Conservation (phyloP, 2,329 filamentous ascomycete species). For the Botrytis byssoidea region DNA sequence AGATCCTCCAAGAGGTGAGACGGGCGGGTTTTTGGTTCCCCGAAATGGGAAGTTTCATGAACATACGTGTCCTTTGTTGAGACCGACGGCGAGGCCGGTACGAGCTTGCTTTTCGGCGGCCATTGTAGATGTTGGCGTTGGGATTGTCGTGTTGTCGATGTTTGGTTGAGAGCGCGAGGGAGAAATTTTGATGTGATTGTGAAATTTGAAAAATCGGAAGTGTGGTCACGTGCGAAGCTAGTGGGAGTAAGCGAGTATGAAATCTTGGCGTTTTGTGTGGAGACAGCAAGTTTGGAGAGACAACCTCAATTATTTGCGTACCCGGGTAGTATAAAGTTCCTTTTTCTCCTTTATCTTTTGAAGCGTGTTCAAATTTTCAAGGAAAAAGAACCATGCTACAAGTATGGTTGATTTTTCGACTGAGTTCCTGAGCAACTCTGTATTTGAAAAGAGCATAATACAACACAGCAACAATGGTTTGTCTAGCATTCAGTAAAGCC, state of each 20-base stretch:
- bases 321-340: not conserved
- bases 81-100: constrained; percentile 59
- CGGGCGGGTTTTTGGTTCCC: constrained; percentile 35
- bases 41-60: constrained; percentile 33
- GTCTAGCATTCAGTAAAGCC: not conserved
- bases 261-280: constrained; percentile 4
- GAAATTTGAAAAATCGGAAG: not conserved
- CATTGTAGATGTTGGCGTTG: constrained; percentile 43
- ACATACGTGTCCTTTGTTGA: constrained; percentile 63
- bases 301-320: not conserved
- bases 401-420: not conserved
- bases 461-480: not conserved
- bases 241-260: not conserved
- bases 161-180: constrained; percentile 2
- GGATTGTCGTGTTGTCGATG: constrained; percentile 14
- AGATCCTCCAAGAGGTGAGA: constrained; percentile 77
- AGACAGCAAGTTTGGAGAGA: not conserved
- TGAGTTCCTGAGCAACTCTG: not conserved
- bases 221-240: constrained; percentile 2
- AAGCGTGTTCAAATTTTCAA: not conserved
- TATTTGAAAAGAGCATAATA: not conserved
- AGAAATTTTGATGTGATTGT: not conserved
- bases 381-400: not conserved
- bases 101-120: constrained; percentile 58
- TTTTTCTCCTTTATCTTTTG: not conserved